phyloP scores from a whole-genome alignment of 225 moss, liverwort and hornwort species.

The Polytrichum formosum region DNA sequence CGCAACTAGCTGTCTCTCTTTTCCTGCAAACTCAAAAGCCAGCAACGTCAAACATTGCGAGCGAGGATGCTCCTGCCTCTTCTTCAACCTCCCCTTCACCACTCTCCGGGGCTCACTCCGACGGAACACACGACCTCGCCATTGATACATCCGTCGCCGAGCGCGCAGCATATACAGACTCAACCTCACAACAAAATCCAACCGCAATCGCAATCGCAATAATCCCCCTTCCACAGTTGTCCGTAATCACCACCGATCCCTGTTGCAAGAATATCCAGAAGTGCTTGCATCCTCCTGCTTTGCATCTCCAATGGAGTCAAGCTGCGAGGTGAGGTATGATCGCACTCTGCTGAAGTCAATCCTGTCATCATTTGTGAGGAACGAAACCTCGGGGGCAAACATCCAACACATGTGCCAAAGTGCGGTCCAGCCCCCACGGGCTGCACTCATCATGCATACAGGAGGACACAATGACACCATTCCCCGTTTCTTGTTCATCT shows the following conservation, averaged over 20 bases:
- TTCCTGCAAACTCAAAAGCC: too few relatives aligned
- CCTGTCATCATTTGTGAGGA: constrained; percentile 39
- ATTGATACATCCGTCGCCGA: too few relatives aligned
- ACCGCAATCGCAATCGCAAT: too few relatives aligned
- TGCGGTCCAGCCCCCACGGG: constrained; percentile 73
- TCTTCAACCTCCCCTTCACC: neutral
- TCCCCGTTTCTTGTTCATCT: constrained; percentile 62
- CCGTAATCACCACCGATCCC: constrained; percentile 22
- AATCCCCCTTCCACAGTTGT: too few relatives aligned
- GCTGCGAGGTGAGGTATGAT: constrained; percentile 40
- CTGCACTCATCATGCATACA: constrained; percentile 86
- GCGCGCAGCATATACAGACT: too few relatives aligned
- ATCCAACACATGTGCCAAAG: constrained; percentile 75
- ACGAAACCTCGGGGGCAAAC: constrained; percentile 38
- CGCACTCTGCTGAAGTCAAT: constrained; percentile 56
- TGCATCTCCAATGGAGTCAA: constrained; percentile 35
- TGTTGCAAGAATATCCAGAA: neutral
- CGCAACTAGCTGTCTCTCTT: too few relatives aligned
- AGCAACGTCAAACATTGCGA: too few relatives aligned
- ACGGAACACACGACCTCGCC: neutral
- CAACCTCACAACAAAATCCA: too few relatives aligned
- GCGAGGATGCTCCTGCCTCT: too few relatives aligned
- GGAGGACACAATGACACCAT: constrained; percentile 70
- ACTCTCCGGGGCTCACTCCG: neutral
- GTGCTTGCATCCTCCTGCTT: constrained; percentile 18